Percentiles rank a stretch among this genome's conserved stretches.
Conservation (phyloP, 1,284 basidiomycete species). For the Agroathelia rolfsii region DNA sequence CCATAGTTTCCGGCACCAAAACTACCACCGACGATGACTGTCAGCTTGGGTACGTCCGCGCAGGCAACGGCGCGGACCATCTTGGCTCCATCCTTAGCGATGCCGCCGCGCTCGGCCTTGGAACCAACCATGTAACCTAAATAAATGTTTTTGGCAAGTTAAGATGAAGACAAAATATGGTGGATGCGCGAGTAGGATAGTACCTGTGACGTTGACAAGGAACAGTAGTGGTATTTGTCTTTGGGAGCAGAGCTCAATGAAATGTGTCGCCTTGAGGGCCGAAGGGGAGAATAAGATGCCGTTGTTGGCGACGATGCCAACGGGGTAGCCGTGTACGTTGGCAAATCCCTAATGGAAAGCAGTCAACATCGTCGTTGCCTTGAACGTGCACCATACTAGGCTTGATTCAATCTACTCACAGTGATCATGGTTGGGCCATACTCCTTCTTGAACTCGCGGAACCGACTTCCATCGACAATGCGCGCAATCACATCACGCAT, state of each 20-base stretch:
- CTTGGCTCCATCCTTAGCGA: constrained; percentile 95
- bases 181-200: constrained; percentile 7
- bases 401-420: constrained; percentile 37
- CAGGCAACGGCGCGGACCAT: constrained; percentile 96
- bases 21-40: constrained; percentile 89
- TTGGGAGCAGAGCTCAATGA: constrained; percentile 92
- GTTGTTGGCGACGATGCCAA: constrained; percentile 89
- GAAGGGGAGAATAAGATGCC: constrained; percentile 92
- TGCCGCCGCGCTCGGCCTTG: constrained; percentile 89
- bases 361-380: too few relatives aligned
- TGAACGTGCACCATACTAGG: too few relatives aligned
- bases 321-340: constrained; percentile 79
- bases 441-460: constrained; percentile 93
- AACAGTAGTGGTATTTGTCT: constrained; percentile 84
- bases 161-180: constrained; percentile 6
- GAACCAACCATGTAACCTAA: constrained; percentile 90
- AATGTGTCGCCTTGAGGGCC: constrained; percentile 89
- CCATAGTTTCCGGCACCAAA: constrained; percentile 95
- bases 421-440: constrained; percentile 89
- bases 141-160: constrained; percentile 2
- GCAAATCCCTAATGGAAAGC: constrained; percentile 76
- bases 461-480: constrained; percentile 84
- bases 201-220: constrained; percentile 86
- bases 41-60: constrained; percentile 89
- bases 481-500: constrained; percentile 91